Evolutionary conservation across 2,329 filamentous ascomycete species (phyloP).

Genomic region (Leptodontidium sp.): DNA sequence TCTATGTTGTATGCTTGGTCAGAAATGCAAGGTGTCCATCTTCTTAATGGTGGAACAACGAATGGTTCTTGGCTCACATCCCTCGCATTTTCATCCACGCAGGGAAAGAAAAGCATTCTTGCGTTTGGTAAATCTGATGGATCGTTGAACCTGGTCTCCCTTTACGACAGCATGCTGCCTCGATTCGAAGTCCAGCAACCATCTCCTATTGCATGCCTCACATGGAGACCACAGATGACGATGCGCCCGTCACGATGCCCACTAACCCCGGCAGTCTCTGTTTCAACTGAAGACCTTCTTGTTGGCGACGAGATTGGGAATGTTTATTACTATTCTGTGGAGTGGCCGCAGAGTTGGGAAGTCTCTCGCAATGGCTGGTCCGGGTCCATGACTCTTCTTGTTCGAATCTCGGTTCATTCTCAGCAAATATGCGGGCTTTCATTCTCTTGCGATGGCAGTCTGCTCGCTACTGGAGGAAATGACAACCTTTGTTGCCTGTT

Average conservation of each 20-base stretch:
- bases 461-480: constrained; percentile 90
- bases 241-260: constrained; percentile 61
- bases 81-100: constrained; percentile 84
- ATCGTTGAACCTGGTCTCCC: constrained; percentile 78
- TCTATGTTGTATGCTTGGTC: constrained; percentile 89
- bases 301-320: constrained; percentile 85
- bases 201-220: constrained; percentile 77
- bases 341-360: constrained; percentile 78
- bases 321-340: constrained; percentile 87
- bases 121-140: constrained; percentile 85
- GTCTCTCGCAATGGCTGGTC: constrained; percentile 73
- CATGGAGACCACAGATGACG: constrained; percentile 75
- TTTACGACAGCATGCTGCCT: constrained; percentile 69
- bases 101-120: constrained; percentile 80
- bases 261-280: constrained; percentile 53
- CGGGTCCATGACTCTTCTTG: constrained; percentile 79
- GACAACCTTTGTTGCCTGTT: constrained; percentile 91
- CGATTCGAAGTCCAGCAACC: constrained; percentile 80
- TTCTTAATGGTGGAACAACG: constrained; percentile 56
- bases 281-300: constrained; percentile 81
- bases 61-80: constrained; percentile 75
- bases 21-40: constrained; percentile 72
- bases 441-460: constrained; percentile 79
- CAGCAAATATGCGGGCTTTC: constrained; percentile 95
- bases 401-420: constrained; percentile 78